These are phyloP conservation scores for Spergularia marina DNA, from an alignment of 148 eudicot species.

Conservation along the genomic window DNA sequence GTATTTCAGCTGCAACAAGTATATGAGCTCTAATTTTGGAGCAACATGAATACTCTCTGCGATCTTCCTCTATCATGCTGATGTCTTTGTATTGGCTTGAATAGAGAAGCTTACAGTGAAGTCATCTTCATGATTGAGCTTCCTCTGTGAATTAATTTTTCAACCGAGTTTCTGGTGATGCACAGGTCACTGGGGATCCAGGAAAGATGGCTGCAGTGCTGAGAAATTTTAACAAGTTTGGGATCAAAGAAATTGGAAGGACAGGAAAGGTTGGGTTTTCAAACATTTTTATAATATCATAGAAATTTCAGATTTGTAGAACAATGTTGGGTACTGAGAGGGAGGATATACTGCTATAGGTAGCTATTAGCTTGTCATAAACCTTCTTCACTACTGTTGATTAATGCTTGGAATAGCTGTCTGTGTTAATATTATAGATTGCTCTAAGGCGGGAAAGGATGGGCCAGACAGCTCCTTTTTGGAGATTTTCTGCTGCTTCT, in stretches of 20 bases:
- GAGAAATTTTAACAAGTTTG: constrained; percentile 76
- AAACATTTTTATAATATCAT: neutral
- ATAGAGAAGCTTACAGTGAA: neutral
- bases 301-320: neutral
- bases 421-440: constrained; percentile 47
- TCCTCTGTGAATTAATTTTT: neutral
- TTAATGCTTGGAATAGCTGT: neutral
- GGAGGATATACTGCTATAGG: neutral
- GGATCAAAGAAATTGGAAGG: constrained; percentile 80
- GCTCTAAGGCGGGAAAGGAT: constrained; percentile 79
- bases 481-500: constrained; percentile 92
- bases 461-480: constrained; percentile 89
- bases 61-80: neutral
- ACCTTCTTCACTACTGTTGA: neutral
- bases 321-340: constrained; percentile 1
- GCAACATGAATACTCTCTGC: neutral
- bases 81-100: neutral
- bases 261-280: constrained; percentile 74
- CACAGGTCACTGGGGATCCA: constrained; percentile 89
- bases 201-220: constrained; percentile 84
- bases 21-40: neutral
- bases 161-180: neutral
- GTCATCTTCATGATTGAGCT: neutral
- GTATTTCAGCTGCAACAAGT: neutral
- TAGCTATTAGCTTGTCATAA: neutral